These are phyloP conservation scores for Wallacemonas rigidus DNA, from an alignment of 208 protist genomes.

Conservation along the genomic window DNA sequence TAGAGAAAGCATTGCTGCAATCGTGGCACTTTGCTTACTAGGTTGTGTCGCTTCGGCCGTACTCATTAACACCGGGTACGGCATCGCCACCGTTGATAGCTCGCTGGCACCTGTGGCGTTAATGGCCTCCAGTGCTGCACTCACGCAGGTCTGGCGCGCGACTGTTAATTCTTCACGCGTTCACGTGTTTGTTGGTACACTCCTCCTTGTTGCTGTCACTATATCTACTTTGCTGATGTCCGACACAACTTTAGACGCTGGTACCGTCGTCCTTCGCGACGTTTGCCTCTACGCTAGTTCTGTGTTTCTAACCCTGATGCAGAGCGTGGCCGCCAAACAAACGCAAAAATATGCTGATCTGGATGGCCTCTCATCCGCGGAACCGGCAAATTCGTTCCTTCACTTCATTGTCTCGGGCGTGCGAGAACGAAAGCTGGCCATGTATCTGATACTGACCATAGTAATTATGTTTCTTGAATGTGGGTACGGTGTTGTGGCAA, in stretches of 20 bases:
- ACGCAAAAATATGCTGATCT: not conserved
- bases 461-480: slow-evolving; percentile 86
- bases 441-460: slow-evolving; percentile 78
- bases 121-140: not conserved
- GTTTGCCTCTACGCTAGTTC: not conserved
- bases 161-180: too few species aligned
- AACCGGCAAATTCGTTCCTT: slow-evolving; percentile 2
- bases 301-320: not conserved
- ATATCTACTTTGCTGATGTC: not conserved
- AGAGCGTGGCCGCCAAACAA: not conserved
- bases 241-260: not conserved
- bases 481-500: slow-evolving; percentile 68
- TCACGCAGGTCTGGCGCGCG: too few species aligned
- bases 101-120: not conserved
- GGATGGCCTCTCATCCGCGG: too few species aligned
- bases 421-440: slow-evolving; percentile 51
- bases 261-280: not conserved
- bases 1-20: not conserved
- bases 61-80: too few species aligned
- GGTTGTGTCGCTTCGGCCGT: too few species aligned
- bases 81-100: not conserved
- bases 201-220: not conserved
- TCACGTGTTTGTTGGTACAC: not conserved
- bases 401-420: not conserved
- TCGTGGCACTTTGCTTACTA: not conserved